Percentiles rank a stretch among this genome's conserved stretches.
Evolutionary conservation across 1,284 basidiomycete genomes (phyloP).

Genomic region (Leccinum angustisporum): DNA sequence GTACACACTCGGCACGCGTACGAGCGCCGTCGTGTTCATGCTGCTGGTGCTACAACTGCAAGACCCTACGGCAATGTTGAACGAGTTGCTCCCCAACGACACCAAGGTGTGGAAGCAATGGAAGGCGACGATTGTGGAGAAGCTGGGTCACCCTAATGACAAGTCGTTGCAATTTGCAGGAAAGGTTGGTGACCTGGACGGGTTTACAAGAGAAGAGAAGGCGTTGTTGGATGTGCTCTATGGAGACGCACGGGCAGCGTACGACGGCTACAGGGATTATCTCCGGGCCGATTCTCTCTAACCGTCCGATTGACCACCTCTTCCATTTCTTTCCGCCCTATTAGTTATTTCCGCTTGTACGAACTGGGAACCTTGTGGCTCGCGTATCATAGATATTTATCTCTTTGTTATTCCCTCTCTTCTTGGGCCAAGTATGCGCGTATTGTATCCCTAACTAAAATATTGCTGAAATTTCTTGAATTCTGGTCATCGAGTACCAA

Average conservation of each 20-base stretch:
- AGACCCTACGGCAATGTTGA: neutral
- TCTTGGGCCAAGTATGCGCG: neutral
- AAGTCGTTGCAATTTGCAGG: neutral
- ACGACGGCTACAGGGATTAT: conserved; percentile 6
- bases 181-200: conserved; percentile 3
- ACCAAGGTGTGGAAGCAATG: conserved; percentile 19
- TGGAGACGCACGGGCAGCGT: conserved; percentile 10
- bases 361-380: neutral
- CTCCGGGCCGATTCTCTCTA: neutral
- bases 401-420: neutral
- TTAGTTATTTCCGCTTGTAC: neutral
- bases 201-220: conserved; percentile 4
- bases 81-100: conserved; percentile 19
- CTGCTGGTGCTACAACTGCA: neutral
- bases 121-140: conserved; percentile 9
- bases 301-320: neutral
- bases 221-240: conserved; percentile 11
- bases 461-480: neutral
- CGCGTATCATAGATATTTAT: neutral
- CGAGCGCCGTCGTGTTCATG: conserved; percentile 17
- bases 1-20: conserved; percentile 20
- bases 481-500: neutral
- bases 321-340: neutral
- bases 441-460: neutral
- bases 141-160: neutral